Percentiles rank a stretch among this genome's conserved stretches.
Conservation (phyloP, 202 grass and related monocot species). For the Cymbopogon flexuosus region DNA sequence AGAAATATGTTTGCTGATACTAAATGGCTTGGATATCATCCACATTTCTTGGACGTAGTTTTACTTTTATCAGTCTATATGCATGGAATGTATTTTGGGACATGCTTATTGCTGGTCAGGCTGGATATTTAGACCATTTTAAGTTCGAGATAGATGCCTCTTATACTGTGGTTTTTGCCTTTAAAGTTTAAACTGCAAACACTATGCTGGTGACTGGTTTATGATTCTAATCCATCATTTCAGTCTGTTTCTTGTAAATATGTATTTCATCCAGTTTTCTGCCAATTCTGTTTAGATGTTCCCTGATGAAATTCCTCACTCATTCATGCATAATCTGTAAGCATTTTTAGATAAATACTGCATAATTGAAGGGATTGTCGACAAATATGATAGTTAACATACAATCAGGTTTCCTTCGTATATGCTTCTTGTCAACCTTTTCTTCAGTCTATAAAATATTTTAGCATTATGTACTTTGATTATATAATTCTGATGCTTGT, state of each 20-base stretch:
- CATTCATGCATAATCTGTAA: not conserved
- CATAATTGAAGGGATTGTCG: not conserved
- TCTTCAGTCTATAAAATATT: not conserved
- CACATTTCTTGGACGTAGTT: not conserved
- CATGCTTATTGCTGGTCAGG: not conserved
- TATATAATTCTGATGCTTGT: conserved; percentile 9
- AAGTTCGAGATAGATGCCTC: not conserved
- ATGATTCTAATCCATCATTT: not conserved
- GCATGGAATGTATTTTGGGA: not conserved
- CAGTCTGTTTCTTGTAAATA: conserved; percentile 8
- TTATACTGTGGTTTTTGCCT: not conserved
- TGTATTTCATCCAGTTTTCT: conserved; percentile 16
- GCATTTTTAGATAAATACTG: conserved; percentile 9
- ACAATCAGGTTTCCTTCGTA: not conserved
- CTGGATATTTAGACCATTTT: conserved; percentile 3
- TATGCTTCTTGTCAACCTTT: not conserved
- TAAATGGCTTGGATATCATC: not conserved
- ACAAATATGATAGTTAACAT: not conserved
- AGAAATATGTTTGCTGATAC: not conserved
- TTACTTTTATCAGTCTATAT: not conserved
- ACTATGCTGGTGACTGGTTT: conserved; percentile 6
- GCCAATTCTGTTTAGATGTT: not conserved
- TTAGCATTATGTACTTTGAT: not conserved
- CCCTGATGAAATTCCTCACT: not conserved
- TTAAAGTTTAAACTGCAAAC: conserved; percentile 15